Conservation (phyloP, 257 asterid genomes). For the Nicotiana tomentosiformis region DNA sequence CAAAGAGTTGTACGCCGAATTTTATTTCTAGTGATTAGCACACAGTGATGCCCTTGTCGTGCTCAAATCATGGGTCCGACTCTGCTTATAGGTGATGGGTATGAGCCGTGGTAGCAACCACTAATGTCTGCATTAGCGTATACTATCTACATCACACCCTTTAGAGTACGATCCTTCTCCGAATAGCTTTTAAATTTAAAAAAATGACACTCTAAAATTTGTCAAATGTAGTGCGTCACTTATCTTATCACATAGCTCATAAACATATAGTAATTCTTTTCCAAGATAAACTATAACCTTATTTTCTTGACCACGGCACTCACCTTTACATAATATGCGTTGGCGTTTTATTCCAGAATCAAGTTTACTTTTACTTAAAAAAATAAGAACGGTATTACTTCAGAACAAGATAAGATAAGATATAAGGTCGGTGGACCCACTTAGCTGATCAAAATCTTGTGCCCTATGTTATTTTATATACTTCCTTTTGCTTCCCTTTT, state of each 20-base stretch:
- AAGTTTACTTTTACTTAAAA: not conserved
- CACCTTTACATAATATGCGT: not conserved
- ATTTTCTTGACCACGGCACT: not conserved
- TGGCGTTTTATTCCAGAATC: not conserved
- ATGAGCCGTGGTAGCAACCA: no score
- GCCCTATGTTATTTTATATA: not conserved
- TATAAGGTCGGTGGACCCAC: not conserved
- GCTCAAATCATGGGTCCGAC: no score
- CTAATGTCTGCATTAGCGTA: no score
- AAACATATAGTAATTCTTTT: not conserved
- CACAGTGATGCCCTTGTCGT: no score
- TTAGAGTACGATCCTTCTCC: no score
- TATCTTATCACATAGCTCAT: not conserved
- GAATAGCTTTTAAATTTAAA: no score
- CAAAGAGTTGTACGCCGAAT: no score
- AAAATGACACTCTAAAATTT: no score
- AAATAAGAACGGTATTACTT: not conserved
- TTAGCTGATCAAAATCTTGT: not conserved
- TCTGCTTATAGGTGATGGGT: no score
- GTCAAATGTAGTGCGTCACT: not conserved
- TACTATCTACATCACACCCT: no score
- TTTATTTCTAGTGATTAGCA: no score
- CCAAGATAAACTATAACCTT: not conserved
- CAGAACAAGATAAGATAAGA: not conserved
- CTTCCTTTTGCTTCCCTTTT: not conserved